These are phyloP conservation scores for Citrus reticulata DNA, from an alignment of 345 rosid genomes.

Conservation along the genomic window DNA sequence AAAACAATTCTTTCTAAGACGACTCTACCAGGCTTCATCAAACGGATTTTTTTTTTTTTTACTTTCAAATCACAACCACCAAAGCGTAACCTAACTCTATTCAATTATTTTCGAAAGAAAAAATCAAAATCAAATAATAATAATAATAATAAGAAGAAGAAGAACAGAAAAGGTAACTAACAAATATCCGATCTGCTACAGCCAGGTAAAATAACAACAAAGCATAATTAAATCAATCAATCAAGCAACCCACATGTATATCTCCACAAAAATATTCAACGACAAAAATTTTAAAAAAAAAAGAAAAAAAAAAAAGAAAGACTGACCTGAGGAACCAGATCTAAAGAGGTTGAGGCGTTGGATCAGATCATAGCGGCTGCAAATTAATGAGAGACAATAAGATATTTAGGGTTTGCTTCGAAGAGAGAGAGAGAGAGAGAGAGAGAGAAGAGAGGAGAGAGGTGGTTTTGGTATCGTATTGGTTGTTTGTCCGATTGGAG, in stretches of 20 bases:
- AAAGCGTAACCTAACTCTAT: background rate
- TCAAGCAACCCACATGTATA: background rate
- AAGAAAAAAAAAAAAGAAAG: background rate
- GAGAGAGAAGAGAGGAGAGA: too few relatives aligned
- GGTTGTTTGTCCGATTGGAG: slow-evolving; percentile 14
- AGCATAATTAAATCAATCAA: slow-evolving; percentile 1
- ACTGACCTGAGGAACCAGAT: slow-evolving; percentile 30
- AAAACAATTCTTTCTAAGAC: background rate
- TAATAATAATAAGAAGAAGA: background rate
- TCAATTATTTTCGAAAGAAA: background rate
- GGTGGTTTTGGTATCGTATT: slow-evolving; percentile 8
- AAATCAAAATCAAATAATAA: background rate
- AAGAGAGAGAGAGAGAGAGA: slow-evolving; percentile 1
- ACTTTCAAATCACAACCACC: background rate
- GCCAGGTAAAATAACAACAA: background rate
- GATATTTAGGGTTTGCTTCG: slow-evolving; percentile 32
- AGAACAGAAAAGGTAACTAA: background rate
- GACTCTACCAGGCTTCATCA: background rate
- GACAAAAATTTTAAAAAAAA: background rate
- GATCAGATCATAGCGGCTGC: slow-evolving; percentile 21
- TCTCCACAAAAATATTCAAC: background rate
- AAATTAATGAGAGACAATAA: background rate
- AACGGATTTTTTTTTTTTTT: background rate
- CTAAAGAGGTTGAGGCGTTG: slow-evolving; percentile 4
- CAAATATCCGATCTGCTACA: background rate